phyloP scores from a whole-genome alignment of 495 filamentous ascomycete genomes.

The Pseudevernia furfuracea region DNA sequence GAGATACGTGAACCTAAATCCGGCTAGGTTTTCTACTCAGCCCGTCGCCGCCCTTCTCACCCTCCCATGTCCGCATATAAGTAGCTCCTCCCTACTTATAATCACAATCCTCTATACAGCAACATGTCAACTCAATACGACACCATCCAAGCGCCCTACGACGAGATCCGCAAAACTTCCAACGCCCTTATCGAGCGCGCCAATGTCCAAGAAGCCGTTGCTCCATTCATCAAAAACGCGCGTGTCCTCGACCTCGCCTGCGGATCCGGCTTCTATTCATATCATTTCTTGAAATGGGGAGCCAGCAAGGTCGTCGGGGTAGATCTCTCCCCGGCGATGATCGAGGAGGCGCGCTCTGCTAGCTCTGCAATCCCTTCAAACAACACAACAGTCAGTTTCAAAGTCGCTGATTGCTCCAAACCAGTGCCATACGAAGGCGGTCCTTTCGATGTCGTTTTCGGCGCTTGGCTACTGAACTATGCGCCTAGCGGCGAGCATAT shows the following conservation, averaged over 20 bases:
- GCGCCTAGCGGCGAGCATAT: conserved; percentile 27
- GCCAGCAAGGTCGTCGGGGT: conserved; percentile 31
- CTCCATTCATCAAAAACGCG: conserved; percentile 21
- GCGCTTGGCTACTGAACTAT: conserved; percentile 37
- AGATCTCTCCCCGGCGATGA: conserved; percentile 32
- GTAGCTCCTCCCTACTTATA: neutral
- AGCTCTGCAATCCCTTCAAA: neutral
- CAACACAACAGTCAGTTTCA: conserved; percentile 14
- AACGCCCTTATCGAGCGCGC: conserved; percentile 20
- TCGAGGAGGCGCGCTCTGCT: conserved; percentile 22
- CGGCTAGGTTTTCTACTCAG: neutral
- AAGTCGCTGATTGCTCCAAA: conserved; percentile 25
- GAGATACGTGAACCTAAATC: neutral
- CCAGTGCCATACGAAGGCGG: conserved; percentile 24
- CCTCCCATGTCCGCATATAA: neutral
- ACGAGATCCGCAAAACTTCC: conserved; percentile 18
- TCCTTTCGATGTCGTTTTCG: conserved; percentile 36
- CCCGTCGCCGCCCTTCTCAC: neutral
- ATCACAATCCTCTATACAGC: neutral
- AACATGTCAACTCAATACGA: conserved; percentile 26
- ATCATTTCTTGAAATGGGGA: conserved; percentile 25
- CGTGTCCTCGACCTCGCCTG: conserved; percentile 33
- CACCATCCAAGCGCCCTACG: conserved; percentile 22
- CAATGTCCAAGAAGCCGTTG: conserved; percentile 23
- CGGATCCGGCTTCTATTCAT: conserved; percentile 27